Base-by-base conservation (phyloP, 495 filamentous ascomycete species). In the Beverwykella pulmonaria region DNA sequence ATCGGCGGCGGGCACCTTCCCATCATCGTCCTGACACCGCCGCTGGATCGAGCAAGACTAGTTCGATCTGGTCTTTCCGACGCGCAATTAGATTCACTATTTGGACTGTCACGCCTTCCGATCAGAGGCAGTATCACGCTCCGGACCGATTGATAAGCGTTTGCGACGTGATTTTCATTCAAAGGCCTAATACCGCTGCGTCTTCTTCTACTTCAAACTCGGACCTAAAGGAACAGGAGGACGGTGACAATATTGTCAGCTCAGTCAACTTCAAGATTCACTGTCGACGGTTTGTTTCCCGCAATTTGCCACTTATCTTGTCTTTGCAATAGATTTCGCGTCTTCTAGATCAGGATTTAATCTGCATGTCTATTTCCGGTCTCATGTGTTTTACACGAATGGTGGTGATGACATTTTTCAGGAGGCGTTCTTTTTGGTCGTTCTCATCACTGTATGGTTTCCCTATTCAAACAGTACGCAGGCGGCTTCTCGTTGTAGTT, bases 81-180 rank as follows among this genome's bases (percentile, higher is more conserved):
- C 47, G 56, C n/a, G 59, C 60, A 10, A 29, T 62, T 2, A 71
- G 50, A 41, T 23, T 46, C 1, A 71, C 69, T 3, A 71, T 71
- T 41, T 59, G 63, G 8, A 58, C 58, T 22, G 69, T 71, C 12
- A 65, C 61, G 10, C 63, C 63, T 17, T 39, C 41, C 8, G 61
- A 57, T 12, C 44, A n/a, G 2, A 27, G 23, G 14, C 29, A 34
- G 3, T 61, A 57, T 23, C 44, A 52, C 8, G 14, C 30, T 26
- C 61, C 57, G 12, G 61, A 53, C n/a, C 41, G 63, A 4, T 55
- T 49, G 14, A 54, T 32, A 0, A 66, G 63, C 30, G 68, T 67
- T 30, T 49, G 63, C 32, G 63, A 58, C 5, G 25, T 23, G 9
- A 63, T 63, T 7, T 34, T 62, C 6, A 66, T 66, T 22, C 68